Conservation (phyloP, 768 basidiomycete genomes). For the Russula vinacea region DNA sequence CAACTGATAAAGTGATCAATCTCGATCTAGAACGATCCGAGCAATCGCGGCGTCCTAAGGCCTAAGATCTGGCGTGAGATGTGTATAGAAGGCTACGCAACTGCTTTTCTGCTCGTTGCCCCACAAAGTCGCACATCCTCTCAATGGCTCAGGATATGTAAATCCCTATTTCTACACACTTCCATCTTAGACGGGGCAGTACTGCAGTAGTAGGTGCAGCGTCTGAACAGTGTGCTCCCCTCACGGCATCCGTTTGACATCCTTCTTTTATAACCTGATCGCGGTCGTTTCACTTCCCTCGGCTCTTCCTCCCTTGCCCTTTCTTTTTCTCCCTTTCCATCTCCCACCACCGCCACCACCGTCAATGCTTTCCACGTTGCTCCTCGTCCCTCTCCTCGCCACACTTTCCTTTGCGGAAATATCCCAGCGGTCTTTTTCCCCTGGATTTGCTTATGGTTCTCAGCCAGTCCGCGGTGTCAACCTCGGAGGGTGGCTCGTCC, state of each 20-base stretch:
- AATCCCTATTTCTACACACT: not conserved
- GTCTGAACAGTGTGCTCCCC: not conserved
- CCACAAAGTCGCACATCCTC: not conserved
- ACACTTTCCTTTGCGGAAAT: slow-evolving; percentile 34
- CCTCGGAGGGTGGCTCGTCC: slow-evolving; percentile 64
- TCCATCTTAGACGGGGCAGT: too few relatives aligned
- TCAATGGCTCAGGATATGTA: not conserved
- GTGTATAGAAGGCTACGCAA: not conserved
- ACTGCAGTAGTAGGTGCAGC: too few relatives aligned
- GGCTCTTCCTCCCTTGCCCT: not conserved
- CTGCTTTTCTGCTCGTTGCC: not conserved
- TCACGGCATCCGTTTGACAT: not conserved
- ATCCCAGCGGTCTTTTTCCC: slow-evolving; percentile 37
- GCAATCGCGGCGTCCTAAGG: too few relatives aligned
- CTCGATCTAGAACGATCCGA: too few relatives aligned
- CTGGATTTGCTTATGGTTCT: slow-evolving; percentile 69
- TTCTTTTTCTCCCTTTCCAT: not conserved
- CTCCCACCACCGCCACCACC: slow-evolving; percentile 22
- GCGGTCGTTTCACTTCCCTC: not conserved
- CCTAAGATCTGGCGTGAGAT: too few relatives aligned
- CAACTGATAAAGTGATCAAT: too few relatives aligned
- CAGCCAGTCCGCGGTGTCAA: slow-evolving; percentile 79
- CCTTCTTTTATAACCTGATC: not conserved
- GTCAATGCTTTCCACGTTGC: slow-evolving; percentile 3
- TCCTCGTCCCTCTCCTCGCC: slow-evolving; percentile 35